A percentile compares a stretch with the other conserved stretches of the same genome.
phyloP scores from a whole-genome alignment of 2,329 filamentous ascomycete genomes.

The Talaromyces sp. region DNA sequence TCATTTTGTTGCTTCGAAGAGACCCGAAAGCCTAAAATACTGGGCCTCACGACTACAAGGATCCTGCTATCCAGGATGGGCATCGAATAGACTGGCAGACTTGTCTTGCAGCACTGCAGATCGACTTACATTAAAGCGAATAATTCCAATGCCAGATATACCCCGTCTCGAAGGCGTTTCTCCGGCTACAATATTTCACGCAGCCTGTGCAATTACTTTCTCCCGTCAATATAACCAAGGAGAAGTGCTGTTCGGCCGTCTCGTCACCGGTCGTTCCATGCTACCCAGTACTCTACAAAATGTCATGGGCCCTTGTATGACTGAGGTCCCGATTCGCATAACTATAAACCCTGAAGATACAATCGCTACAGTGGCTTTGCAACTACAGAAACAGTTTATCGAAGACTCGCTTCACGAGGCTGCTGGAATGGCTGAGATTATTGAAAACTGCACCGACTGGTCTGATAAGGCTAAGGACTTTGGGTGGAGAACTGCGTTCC shows the following conservation, averaged over 20 bases:
- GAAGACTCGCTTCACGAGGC: conserved; percentile 3
- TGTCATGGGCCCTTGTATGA: conserved; percentile 8
- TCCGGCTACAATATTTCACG: conserved; percentile 1
- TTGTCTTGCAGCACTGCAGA: neutral
- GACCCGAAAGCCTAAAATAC: neutral
- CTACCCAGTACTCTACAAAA: neutral
- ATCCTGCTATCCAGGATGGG: neutral
- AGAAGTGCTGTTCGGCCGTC: conserved; percentile 5
- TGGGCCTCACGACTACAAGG: neutral
- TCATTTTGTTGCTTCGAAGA: neutral
- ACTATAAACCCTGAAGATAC: neutral
- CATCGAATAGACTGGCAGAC: neutral
- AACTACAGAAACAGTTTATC: conserved; percentile 6
- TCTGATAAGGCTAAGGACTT: neutral
- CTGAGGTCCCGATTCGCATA: neutral
- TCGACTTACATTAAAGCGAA: conserved; percentile 4
- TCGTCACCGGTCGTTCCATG: conserved; percentile 9
- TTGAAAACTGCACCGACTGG: conserved; percentile 7
- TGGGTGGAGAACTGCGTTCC: conserved; percentile 5
- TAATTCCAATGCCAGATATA: neutral
- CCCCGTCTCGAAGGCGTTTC: neutral
- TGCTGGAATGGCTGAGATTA: conserved; percentile 9
- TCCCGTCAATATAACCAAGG: neutral
- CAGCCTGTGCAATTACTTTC: neutral
- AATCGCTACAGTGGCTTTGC: neutral